Evolutionary conservation across 345 rosid species (phyloP), one percentile per base, ranked within the genome.

Genomic region (Erucastrum elatum): DNA sequence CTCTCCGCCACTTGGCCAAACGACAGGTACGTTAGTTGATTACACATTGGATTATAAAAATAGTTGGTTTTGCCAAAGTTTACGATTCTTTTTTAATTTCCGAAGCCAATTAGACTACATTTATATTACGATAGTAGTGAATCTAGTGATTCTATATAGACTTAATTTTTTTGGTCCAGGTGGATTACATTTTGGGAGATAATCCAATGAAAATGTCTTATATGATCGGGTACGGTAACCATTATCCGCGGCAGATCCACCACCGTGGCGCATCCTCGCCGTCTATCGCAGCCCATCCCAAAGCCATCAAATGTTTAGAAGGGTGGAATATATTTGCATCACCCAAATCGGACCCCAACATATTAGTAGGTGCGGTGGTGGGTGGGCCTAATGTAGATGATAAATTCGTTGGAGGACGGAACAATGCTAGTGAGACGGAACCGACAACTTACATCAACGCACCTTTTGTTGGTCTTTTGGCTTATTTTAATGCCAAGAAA

Each of bases 361-460:
- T 88, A 7, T 75, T 86, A 0, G 82, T 84, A 4, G 99, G 98
- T 17, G 99, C 99, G 1, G 72, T 95, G 2, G 91, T 91, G 2
- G 99, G 99, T 2, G 98, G 99, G 3, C 98, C 99, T 0, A 77
- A 81, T 0, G 82, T 82, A 12, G 92, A 91, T 46, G 99, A 95
- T 68, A 65, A 3, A 0, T 95, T 85, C 29, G 84, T 64, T 1
- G 99, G 91, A 26, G 83, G 85, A 41, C 82, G 25, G 59, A 53
- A 0, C 8, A 53, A 53, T 53, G 26, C 59, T 15, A 53, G 59
- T 7, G 59, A 53, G 9, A 15, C 97, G 0, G 99, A 95, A 83
- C 98, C 98, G 0, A 90, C 99, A 0, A 93, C 98, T 0, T 93
- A 95, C 49, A 95, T 92, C 62, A 95, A 93, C 75, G 99, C 99